These are phyloP conservation scores for Candida glucosophila DNA, from an alignment of 1,139 yeast genomes.

Conservation along the genomic window DNA sequence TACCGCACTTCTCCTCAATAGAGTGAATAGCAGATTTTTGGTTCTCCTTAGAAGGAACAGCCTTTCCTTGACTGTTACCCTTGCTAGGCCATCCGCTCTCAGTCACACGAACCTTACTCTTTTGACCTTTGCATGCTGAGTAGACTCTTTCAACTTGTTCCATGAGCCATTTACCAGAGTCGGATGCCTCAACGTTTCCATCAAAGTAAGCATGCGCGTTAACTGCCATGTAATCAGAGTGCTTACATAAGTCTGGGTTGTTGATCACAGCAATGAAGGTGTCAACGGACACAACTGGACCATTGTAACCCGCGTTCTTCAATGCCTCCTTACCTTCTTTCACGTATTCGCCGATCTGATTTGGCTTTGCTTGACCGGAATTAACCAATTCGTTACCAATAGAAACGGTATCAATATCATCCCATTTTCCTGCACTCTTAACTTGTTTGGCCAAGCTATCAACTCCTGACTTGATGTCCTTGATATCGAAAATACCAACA, in stretches of 20 bases:
- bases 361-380: slow-evolving; percentile 51
- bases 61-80: slow-evolving; percentile 58
- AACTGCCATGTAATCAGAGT: slow-evolving; percentile 76
- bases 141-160: slow-evolving; percentile 58
- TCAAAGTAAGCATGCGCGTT: slow-evolving; percentile 90
- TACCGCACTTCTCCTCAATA: slow-evolving; percentile 47
- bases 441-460: slow-evolving; percentile 42
- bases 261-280: slow-evolving; percentile 74
- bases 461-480: slow-evolving; percentile 39
- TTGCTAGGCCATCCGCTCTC: slow-evolving; percentile 91
- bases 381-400: slow-evolving; percentile 88
- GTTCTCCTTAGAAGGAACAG: slow-evolving; percentile 60
- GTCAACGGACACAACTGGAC: slow-evolving; percentile 78
- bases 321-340: slow-evolving; percentile 48
- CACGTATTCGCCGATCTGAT: slow-evolving; percentile 50
- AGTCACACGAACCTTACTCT: slow-evolving; percentile 53
- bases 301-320: slow-evolving; percentile 56
- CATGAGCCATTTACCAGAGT: slow-evolving; percentile 69
- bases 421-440: slow-evolving; percentile 48
- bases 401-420: slow-evolving; percentile 60
- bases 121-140: slow-evolving; percentile 47
- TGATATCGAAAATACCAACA: slow-evolving; percentile 65
- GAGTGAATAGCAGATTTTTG: slow-evolving; percentile 59
- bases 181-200: slow-evolving; percentile 51
- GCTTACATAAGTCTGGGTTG: slow-evolving; percentile 69